Evolutionary conservation across 495 filamentous ascomycete genomes (phyloP).

Genomic region (Hamigera avellanea): DNA sequence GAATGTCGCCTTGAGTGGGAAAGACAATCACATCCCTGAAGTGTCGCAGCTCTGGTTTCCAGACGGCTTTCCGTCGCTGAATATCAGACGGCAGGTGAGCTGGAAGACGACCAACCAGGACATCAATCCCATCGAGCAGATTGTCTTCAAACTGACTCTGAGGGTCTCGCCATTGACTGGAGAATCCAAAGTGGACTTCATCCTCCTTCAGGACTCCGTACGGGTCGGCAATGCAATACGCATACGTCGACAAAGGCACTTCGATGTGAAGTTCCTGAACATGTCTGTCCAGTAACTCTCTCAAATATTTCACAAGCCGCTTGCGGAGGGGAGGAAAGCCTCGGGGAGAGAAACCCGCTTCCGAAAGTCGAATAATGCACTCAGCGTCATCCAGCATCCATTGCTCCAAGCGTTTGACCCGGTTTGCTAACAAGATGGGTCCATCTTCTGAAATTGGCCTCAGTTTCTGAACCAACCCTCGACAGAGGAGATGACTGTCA

Average conservation of each 20-base stretch:
- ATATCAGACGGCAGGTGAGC: slow-evolving; percentile 76
- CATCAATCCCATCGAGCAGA: slow-evolving; percentile 53
- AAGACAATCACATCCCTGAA: slow-evolving; percentile 85
- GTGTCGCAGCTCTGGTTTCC: slow-evolving; percentile 55
- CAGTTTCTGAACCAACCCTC: slow-evolving; percentile 27
- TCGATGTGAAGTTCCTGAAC: slow-evolving; percentile 57
- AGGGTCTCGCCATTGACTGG: slow-evolving; percentile 44
- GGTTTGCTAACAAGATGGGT: slow-evolving; percentile 9
- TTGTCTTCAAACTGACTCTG: slow-evolving; percentile 47
- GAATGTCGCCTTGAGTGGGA: slow-evolving; percentile 51
- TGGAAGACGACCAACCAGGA: slow-evolving; percentile 78
- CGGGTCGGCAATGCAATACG: slow-evolving; percentile 76
- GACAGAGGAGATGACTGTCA: slow-evolving; percentile 24
- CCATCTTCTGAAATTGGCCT: slow-evolving; percentile 15
- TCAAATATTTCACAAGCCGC: slow-evolving; percentile 41
- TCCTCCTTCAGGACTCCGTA: slow-evolving; percentile 54
- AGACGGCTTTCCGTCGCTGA: slow-evolving; percentile 55
- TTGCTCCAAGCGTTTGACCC: slow-evolving; percentile 19
- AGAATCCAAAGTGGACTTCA: slow-evolving; percentile 75
- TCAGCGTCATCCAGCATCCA: slow-evolving; percentile 25
- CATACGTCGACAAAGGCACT: slow-evolving; percentile 62
- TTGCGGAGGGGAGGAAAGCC: slow-evolving; percentile 47
- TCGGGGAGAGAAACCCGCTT: slow-evolving; percentile 54
- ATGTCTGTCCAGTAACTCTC: slow-evolving; percentile 40
- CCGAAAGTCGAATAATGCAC: slow-evolving; percentile 23